Conservation (phyloP, 2,329 filamentous ascomycete genomes). For the Penicillium sclerotigenum region DNA sequence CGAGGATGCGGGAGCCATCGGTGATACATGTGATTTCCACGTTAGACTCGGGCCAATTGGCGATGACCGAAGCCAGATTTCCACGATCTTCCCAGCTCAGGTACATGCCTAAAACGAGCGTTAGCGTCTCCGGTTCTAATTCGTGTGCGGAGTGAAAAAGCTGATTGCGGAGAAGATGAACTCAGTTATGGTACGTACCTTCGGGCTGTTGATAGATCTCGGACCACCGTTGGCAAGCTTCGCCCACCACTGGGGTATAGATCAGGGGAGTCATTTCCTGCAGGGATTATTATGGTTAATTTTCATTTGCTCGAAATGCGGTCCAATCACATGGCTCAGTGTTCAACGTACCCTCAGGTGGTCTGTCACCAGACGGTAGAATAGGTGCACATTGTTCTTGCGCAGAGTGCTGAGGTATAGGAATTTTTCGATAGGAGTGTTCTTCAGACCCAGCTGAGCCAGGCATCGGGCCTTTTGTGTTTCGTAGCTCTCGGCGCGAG, state of each 20-base stretch:
- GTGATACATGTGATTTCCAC: constrained; percentile 97
- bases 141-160: constrained; percentile 14
- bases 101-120: constrained; percentile 63
- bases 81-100: constrained; percentile 93
- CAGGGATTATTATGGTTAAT: constrained; percentile 16
- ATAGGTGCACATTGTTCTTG: constrained; percentile 53
- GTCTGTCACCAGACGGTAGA: constrained; percentile 50
- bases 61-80: constrained; percentile 80
- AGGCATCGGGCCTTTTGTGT: constrained; percentile 50
- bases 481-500: constrained; percentile 49
- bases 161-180: background rate
- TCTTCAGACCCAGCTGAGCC: constrained; percentile 48
- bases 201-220: constrained; percentile 93
- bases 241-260: constrained; percentile 64
- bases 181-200: constrained; percentile 49
- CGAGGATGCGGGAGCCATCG: constrained; percentile 86
- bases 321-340: constrained; percentile 6
- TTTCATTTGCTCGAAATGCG: constrained; percentile 1
- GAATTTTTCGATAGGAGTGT: constrained; percentile 49
- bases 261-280: constrained; percentile 50
- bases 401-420: constrained; percentile 50
- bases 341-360: constrained; percentile 42
- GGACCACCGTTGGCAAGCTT: constrained; percentile 94
- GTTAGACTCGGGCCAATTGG: constrained; percentile 85
- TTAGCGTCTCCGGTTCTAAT: constrained; percentile 27